Evolutionary conservation across 2,329 filamentous ascomycete genomes (phyloP), one percentile per base, ranked within the genome.

Genomic region (Simplicillium aogashimaense): DNA sequence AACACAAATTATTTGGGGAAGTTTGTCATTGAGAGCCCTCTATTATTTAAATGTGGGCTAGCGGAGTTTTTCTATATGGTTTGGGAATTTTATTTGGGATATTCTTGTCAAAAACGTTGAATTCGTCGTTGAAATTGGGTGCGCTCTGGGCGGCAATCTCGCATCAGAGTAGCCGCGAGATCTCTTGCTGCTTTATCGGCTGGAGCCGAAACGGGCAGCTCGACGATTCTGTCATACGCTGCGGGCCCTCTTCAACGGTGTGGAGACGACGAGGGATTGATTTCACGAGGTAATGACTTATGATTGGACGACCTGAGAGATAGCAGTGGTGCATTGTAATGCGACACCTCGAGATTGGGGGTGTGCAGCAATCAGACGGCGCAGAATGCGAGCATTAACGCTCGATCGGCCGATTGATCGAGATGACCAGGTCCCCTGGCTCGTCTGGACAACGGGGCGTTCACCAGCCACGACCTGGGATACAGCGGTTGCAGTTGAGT

Each of bases 251-350:
- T 30, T 39, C 30, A 38, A 34, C 20, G 20, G 20, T 25, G 20
- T 25, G 20, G 20, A 25, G 20, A 25, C 20, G 20, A 25, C 20
- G 43, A 44, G 57, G 57, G 53, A 57, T 54, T 50, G 60, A 57
- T 66, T 66, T 64, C 59, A 69, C 58, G 63, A 64, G 54, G 50
- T 63, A 61, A 71, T 59, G 69, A 66, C 51, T 64, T 63, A 69
- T 75, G 70, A 76, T 75, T 76, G 72, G 71, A 63, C 46, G 52
- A 54, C 53, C 53, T 57, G 50, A 49, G 48, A 50, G 56, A 50
- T 51, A 51, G 44, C 15, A 48, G 50, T 52, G 20, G 9, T 25
- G 20, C 20, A 25, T 25, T 25, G 20, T 60, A 65, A 65, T 67
- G 63, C 62, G 64, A 71, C 65, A 61, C 65, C 65, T 63, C 59